Evolutionary conservation across 805 yeast species (phyloP), one percentile per base, ranked within the genome.

Genomic region (Nakazawaea laoshanensis): DNA sequence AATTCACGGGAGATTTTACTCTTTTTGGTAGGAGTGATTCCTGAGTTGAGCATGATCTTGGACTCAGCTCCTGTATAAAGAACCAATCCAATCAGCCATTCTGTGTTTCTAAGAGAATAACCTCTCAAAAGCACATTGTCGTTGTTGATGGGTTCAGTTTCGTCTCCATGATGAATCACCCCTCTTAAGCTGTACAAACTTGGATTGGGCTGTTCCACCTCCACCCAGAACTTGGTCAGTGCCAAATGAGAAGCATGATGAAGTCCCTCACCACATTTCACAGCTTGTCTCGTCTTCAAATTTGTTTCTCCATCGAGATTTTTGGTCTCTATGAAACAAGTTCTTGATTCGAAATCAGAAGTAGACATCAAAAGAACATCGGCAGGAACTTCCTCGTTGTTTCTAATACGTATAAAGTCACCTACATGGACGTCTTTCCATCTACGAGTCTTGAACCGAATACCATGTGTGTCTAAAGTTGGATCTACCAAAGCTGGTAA

Each of bases 261-360:
- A 11, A 71, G 61, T 21, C 57, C 62, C 11, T 70, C 57, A 23
- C 50, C 53, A 45, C 75, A 72, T 47, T 79, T 76, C 45, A 83
- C 53, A 4, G 88, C 78, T 51, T 79, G 85, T 46, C 77, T 77
- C 25, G 77, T 81, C 55, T 83, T 83, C 53, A 83, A 59, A 44
- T 81, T 83, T 2, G 92, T 74, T 49, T 74, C 81, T 54, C 94
- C 94, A 55, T 83, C 94, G 43, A 83, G 63, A 53, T 82, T 82
- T 47, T 81, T 82, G 0, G 94, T 83, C 53, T 82, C 94, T 19
- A 82, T 74, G 44, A 74, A 82, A 46, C 81, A 73, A 28, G 65
- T 65, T 24, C 74, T 75, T 36, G 35, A 23, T 42, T 83, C 92
- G 5, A 67, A 65, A 45, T 77, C 85, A 23, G 84, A 74, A 1